Evolutionary conservation across 352 stramenopile species (phyloP), one percentile per base, ranked within the genome.

Genomic region (Peronospora belbahrii): DNA sequence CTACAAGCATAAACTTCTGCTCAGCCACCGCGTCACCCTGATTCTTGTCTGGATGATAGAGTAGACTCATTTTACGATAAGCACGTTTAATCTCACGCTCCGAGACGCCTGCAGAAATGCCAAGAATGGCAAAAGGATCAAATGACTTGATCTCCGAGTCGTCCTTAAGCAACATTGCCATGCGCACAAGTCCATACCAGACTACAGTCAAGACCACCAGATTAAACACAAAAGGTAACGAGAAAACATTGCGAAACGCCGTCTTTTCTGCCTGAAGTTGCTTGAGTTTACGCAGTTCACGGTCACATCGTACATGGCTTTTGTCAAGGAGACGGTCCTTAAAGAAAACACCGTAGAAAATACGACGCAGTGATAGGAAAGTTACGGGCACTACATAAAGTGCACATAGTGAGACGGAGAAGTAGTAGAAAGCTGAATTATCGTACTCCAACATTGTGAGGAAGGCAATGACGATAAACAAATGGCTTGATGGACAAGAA

Each of bases 351-450:
- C 91, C 87, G 50, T 97, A 94, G 14, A 94, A 17, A 33, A 97
- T 75, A 38, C 73, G 65, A 28, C 70, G 63, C 64, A 94, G 59
- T 65, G 77, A 68, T 44, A 96, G 57, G 72, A 92, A 97, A 60
- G 94, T 97, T 82, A 90, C 86, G 39, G 96, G 96, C 51, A 99
- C 72, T 20, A 95, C 82, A 62, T 98, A 99, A 47, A 99, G 85
- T 54, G 75, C 88, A 50, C 98, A 86, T 30, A 97, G 83, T 56
- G 91, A 98, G 68, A 99, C 80, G 10, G 85, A 94, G 66, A 99
- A 98, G 80, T 98, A 99, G 75, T 98, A 98, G 78, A 98, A 99
- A 58, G 95, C 96, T 41, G 92, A 97, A 70, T 98, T 97, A 77
- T 99, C 96, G 82, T 99, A 99, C 68, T 99, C 93, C 43, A 99